These are phyloP conservation scores for Aeschynomene evenia DNA, from an alignment of 306 rosid species.

Conservation along the genomic window DNA sequence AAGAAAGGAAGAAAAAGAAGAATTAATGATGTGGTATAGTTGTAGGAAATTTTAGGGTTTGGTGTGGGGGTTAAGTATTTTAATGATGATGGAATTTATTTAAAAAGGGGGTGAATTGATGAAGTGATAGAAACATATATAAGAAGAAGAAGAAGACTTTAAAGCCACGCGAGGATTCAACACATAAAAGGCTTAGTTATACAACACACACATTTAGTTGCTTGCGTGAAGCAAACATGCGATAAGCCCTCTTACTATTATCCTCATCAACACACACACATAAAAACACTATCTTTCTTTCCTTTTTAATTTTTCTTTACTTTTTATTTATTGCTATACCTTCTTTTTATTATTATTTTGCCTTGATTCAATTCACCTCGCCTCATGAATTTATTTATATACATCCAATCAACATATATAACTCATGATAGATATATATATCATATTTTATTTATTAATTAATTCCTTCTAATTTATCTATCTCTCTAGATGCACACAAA, in stretches of 20 bases:
- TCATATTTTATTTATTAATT: no score
- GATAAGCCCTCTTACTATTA: constrained; percentile 50
- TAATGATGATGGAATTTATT: constrained; percentile 39
- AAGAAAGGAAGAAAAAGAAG: not conserved
- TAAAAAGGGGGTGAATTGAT: constrained; percentile 23
- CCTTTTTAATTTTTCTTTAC: not conserved
- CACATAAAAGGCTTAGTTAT: no score
- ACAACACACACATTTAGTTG: constrained; percentile 60
- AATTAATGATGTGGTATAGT: not conserved
- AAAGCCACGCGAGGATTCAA: constrained; percentile 92
- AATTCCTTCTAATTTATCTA: not conserved
- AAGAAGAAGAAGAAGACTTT: constrained; percentile 53
- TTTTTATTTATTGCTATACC: no score
- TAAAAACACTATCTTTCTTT: not conserved
- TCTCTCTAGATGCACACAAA: not conserved
- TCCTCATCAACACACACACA: constrained; percentile 23
- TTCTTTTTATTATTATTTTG: constrained; percentile 1
- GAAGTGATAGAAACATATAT: no score
- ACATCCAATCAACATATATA: constrained; percentile 16
- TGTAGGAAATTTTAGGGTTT: constrained; percentile 45
- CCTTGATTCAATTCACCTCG: constrained; percentile 26
- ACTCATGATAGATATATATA: not conserved
- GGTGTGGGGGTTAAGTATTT: constrained; percentile 47
- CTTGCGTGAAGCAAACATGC: constrained; percentile 98
- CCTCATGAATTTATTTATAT: constrained; percentile 31